Evolutionary conservation across 1,284 basidiomycete species (phyloP).

Genomic region (Phenoliferia sp.): DNA sequence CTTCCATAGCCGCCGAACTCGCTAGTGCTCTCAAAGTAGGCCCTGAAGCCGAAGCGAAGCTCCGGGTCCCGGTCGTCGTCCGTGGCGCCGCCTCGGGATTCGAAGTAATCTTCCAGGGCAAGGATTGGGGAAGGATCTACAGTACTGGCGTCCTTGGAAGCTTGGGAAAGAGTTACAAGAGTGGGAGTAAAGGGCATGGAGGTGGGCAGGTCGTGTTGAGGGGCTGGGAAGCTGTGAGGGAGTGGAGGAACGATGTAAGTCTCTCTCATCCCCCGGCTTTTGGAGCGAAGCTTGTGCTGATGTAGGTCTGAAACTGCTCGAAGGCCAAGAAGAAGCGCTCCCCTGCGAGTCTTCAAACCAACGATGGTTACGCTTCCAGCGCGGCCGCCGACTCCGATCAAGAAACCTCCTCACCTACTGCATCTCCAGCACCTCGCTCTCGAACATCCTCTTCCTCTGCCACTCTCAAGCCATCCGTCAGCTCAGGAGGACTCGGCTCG

Average conservation of each 20-base stretch:
- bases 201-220: slow-evolving; percentile 28
- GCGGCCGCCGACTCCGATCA: neutral
- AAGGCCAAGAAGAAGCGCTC: neutral
- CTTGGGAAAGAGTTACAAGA: slow-evolving; percentile 19
- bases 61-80: slow-evolving; percentile 36
- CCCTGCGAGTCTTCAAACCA: too few species aligned
- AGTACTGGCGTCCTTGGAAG: slow-evolving; percentile 23
- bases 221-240: slow-evolving; percentile 32
- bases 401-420: neutral
- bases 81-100: slow-evolving; percentile 32
- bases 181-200: slow-evolving; percentile 9
- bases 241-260: slow-evolving; percentile 11
- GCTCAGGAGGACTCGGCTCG: neutral
- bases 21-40: slow-evolving; percentile 27
- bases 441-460: neutral
- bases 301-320: neutral
- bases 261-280: neutral
- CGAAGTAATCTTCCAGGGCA: slow-evolving; percentile 41
- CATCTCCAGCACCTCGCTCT: neutral
- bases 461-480: neutral
- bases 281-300: neutral
- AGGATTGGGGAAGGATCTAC: slow-evolving; percentile 33
- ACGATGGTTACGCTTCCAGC: too few species aligned
- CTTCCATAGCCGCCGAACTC: slow-evolving; percentile 27
- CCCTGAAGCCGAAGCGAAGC: slow-evolving; percentile 33